phyloP scores from a whole-genome alignment of 192 early-diverging fungal genomes.

The Backusella westeae region DNA sequence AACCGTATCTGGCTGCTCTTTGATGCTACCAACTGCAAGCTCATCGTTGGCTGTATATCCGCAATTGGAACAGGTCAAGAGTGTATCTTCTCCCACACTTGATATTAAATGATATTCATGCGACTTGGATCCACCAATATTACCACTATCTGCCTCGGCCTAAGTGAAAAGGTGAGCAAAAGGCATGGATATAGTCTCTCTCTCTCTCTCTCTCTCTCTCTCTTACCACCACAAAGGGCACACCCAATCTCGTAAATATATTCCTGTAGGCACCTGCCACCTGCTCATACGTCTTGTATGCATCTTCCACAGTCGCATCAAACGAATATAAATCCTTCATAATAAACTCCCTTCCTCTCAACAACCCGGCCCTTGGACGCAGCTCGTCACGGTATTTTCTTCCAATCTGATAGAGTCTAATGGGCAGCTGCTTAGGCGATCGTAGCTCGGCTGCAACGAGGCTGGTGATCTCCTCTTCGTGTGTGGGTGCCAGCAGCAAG shows the following conservation, averaged over 20 bases:
- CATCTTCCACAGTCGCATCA: constrained; percentile 64
- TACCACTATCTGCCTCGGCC: constrained; percentile 90
- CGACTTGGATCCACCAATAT: constrained; percentile 85
- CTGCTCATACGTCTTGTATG: constrained; percentile 72
- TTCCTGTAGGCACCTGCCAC: constrained; percentile 73
- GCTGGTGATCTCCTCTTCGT: constrained; percentile 89
- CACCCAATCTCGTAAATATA: constrained; percentile 74
- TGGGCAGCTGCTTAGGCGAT: constrained; percentile 73
- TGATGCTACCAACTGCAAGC: constrained; percentile 49
- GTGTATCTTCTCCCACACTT: constrained; percentile 75
- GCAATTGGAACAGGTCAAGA: constrained; percentile 72
- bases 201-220: neutral
- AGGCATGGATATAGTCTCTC: neutral
- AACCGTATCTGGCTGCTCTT: neutral
- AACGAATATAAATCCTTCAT: constrained; percentile 97
- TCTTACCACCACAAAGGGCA: constrained; percentile 72
- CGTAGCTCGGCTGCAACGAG: constrained; percentile 65
- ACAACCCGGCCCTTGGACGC: constrained; percentile 77
- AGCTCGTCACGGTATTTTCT: constrained; percentile 85
- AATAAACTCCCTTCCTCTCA: constrained; percentile 88
- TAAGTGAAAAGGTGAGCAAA: constrained; percentile 14
- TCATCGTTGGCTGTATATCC: constrained; percentile 88
- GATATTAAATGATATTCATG: constrained; percentile 90
- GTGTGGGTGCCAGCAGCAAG: constrained; percentile 79
- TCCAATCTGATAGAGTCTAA: constrained; percentile 87